Percentiles rank a stretch among this genome's conserved stretches.
Conservation (phyloP, 129 eudicot genomes). For the Tanacetum coccineum region DNA sequence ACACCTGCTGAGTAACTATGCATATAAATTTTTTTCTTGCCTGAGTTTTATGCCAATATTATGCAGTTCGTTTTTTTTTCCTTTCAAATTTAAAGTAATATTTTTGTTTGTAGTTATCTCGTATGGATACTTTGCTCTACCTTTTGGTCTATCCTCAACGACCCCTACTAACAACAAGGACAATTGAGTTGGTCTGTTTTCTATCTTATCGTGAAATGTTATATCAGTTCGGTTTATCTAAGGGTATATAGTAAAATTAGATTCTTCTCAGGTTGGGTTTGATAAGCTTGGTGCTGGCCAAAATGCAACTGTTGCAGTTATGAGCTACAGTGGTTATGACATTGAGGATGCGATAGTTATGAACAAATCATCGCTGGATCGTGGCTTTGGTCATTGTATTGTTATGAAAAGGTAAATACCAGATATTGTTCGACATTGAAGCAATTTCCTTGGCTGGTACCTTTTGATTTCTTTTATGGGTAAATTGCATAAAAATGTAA, state of each 20-base stretch:
- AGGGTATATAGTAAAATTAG: not conserved
- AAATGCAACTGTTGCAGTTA: conserved; percentile 97
- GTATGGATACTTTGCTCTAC: conserved; percentile 88
- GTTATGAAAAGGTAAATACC: conserved; percentile 74
- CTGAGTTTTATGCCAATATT: too few species aligned
- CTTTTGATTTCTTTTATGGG: too few species aligned
- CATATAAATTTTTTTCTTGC: too few species aligned
- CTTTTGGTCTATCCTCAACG: conserved; percentile 95
- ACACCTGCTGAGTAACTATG: too few species aligned
- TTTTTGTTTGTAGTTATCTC: conserved; percentile 43
- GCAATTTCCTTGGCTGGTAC: too few species aligned
- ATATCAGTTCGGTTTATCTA: not conserved
- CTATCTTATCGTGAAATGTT: not conserved
- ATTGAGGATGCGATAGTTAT: conserved; percentile 98
- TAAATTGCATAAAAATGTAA: too few species aligned
- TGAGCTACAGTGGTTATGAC: conserved; percentile 98
- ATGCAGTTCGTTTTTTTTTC: too few species aligned
- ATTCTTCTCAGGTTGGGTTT: conserved; percentile 52
- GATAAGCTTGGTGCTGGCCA: conserved; percentile 99
- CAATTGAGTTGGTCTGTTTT: conserved; percentile 84
- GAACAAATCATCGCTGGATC: conserved; percentile 96
- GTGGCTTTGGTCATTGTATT: conserved; percentile 98
- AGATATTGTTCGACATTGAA: not conserved
- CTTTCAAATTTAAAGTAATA: not conserved
- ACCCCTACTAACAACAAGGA: conserved; percentile 81